Evolutionary conservation across 805 yeast species (phyloP), one percentile per base, ranked within the genome.

Genomic region (Metschnikowia colocasiae): DNA sequence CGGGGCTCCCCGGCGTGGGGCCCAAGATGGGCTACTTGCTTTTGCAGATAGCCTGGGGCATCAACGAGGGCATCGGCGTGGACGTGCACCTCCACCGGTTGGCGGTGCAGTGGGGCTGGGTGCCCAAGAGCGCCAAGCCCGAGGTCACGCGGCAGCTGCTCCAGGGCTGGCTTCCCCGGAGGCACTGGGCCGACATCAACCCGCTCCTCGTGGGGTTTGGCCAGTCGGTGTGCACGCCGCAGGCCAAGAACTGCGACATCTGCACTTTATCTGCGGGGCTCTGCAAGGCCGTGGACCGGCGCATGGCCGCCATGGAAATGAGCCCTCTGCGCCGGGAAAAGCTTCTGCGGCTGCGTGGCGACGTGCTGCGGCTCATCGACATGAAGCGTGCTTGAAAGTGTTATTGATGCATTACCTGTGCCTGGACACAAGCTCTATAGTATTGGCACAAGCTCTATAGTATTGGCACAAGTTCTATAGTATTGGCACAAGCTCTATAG

Each of bases 151-250:
- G 98, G 19, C 58, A 70, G 25, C 82, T 75, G 36, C 65, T 91
- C 34, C 86, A 91, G 59, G 63, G 69, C 20, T 87, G 95, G 94
- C 66, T 91, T 9, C 91, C 95, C 0, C 64, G 60, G 39, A 80
- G 80, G 29, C 73, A 79, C 39, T 91, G 98, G 98, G 71, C 74
- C 9, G 95, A 87, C 47, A 81, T 92, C 34, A 91, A 91, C 61
- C 95, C 95, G 1, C 63, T 85, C 8, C 64, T 92, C 6, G 98
- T 91, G 7, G 97, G 98, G 3, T 91, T 90, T 71, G 98, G 98
- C 10, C 98, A 91, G 63, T 82, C 84, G 0, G 76, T 91, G 2
- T 91, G 97, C 61, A 76, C 81, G 8, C 86, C 96, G 0, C 74
- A 83, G 46, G 82, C 82, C 4, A 66, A 74, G 40, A 74, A 85